Evolutionary conservation across 306 rosid species (phyloP), one percentile per base, ranked within the genome.

Genomic region (Inga oerstediana): DNA sequence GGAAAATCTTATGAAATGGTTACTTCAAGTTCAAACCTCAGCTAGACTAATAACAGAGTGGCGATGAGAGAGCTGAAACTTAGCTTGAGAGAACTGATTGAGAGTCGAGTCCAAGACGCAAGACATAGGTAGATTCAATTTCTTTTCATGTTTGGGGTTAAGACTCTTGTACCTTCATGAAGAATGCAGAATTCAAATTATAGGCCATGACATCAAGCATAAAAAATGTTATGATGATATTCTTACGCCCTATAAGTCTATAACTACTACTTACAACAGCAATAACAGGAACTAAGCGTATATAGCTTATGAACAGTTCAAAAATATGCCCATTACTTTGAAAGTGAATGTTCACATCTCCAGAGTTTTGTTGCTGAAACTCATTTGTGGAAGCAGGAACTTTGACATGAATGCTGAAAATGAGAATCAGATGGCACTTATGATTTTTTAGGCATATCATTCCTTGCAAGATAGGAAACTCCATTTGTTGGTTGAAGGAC

Each of bases 401-500:
- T 20, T 59, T 3, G 66, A 59, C 66, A 59, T n/a, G 34, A n/a
- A 58, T 58, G 66, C 66, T 59, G 34, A n/a, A 59, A 24, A 59
- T 22, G 66, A 22, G 34, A 59, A 27, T 27, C 1, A 59, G 34
- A n/a, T 59, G 32, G 34, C 34, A 59, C 66, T 9, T 5, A n/a
- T 22, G 7, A 24, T 20, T 56, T 56, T 13, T 22, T 62, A 1
- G 35, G 68, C 37, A 27, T 27, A 10, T 30, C 7, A 61, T 24
- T 61, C 41, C 70, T 64, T 64, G 35, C 39, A 64, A 64, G 41
- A 64, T 12, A 64, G 8, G 70, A 64, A 13, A 11, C 19, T 64
- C 30, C 39, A 64, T 30, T 30, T 64, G 19, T 32, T 64, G 70
- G 79, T 80, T 54, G 54, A 79, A 73, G 86, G 80, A 30, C 72